Conservation (phyloP, 1,284 basidiomycete genomes). For the Boletellus dicymbophilus region DNA sequence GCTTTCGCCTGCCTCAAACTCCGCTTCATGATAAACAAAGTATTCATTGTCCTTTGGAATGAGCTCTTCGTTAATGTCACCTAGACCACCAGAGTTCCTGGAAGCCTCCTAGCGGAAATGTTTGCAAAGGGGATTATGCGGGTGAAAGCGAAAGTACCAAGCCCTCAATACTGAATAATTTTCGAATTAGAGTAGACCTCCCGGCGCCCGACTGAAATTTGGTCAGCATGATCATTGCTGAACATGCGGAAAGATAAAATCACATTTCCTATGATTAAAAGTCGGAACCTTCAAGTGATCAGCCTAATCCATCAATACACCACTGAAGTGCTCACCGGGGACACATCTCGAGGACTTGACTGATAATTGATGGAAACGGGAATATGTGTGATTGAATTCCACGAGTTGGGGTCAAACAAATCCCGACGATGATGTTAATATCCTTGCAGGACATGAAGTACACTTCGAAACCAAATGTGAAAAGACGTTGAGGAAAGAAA, state of each 20-base stretch:
- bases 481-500: not conserved
- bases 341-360: not conserved
- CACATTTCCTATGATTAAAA: conserved; percentile 4
- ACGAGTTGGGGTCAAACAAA: too few relatives aligned
- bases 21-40: conserved; percentile 1
- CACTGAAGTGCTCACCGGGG: not conserved
- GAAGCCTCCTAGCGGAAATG: not conserved
- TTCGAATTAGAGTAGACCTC: not conserved
- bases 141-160: not conserved
- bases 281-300: not conserved
- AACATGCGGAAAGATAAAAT: not conserved
- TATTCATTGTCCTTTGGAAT: not conserved
- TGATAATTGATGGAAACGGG: not conserved
- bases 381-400: too few relatives aligned
- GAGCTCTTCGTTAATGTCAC: not conserved
- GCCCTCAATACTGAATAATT: not conserved
- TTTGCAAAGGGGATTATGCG: not conserved
- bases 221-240: not conserved
- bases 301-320: not conserved
- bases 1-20: not conserved
- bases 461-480: not conserved
- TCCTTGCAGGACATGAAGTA: not conserved
- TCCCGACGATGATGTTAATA: not conserved
- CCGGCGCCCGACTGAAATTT: not conserved
- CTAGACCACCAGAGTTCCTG: not conserved